Evolutionary conservation across 2,329 filamentous ascomycete genomes (phyloP).

Genomic region (Aureobasidium sp.): DNA sequence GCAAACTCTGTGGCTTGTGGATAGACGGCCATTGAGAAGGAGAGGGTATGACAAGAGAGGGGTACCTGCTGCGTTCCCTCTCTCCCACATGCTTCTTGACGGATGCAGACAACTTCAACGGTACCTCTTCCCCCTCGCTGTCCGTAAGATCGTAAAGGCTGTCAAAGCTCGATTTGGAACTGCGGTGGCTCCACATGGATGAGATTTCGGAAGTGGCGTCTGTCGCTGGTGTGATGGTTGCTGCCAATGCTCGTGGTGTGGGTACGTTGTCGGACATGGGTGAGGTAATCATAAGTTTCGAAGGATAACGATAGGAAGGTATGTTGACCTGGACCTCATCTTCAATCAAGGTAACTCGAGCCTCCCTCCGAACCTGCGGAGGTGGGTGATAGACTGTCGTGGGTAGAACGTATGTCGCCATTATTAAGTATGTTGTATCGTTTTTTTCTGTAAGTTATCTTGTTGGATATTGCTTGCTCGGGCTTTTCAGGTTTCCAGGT

Average conservation of each 20-base stretch:
- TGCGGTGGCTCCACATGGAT: constrained; percentile 51
- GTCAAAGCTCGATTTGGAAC: constrained; percentile 67
- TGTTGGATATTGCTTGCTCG: constrained; percentile 5
- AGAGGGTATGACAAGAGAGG: constrained; percentile 51
- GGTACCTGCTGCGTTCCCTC: constrained; percentile 38
- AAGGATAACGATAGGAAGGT: constrained; percentile 26
- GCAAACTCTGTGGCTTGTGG: constrained; percentile 38
- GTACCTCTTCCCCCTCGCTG: constrained; percentile 49
- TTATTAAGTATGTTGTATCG: constrained; percentile 22
- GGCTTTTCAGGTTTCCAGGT: background rate
- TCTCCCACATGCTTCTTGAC: constrained; percentile 33
- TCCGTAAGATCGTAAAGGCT: constrained; percentile 83
- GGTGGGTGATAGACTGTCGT: constrained; percentile 43
- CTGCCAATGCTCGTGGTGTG: constrained; percentile 46
- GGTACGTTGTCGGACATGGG: constrained; percentile 54
- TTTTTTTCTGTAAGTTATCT: background rate
- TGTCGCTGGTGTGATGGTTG: constrained; percentile 43
- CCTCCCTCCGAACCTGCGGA: constrained; percentile 49
- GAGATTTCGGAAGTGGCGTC: constrained; percentile 31
- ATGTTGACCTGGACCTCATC: constrained; percentile 35
- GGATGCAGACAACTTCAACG: constrained; percentile 43
- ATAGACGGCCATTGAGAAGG: constrained; percentile 49
- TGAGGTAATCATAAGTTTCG: constrained; percentile 30
- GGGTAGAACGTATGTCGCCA: constrained; percentile 41
- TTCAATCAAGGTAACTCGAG: constrained; percentile 58